A percentile compares a stretch with the other conserved stretches of the same genome.
Conservation (phyloP, 805 yeast genomes). For the Lipomyces yamanashiensis region DNA sequence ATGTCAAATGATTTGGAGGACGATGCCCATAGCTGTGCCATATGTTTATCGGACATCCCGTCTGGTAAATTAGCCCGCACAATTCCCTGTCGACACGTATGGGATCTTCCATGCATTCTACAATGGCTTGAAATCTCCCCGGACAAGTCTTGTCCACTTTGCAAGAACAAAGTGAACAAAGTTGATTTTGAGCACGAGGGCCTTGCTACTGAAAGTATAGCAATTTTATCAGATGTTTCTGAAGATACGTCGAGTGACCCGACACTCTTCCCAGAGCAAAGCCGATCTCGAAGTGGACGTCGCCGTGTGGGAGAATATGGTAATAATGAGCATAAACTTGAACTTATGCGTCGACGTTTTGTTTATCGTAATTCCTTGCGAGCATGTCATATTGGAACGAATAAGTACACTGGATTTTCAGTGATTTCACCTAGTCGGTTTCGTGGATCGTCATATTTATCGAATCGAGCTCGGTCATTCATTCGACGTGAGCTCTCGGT, state of each 20-base stretch:
- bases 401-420: conserved; percentile 21
- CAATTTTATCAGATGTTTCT: conserved; percentile 1
- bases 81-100: conserved; percentile 28
- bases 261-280: neutral
- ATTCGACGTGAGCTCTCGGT: conserved; percentile 30
- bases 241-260: neutral
- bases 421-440: conserved; percentile 1
- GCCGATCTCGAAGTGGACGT: neutral
- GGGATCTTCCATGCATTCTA: conserved; percentile 25
- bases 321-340: neutral
- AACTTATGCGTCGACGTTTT: conserved; percentile 20
- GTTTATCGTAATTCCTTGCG: conserved; percentile 27
- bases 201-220: neutral
- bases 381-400: conserved; percentile 31
- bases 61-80: conserved; percentile 15
- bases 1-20: neutral
- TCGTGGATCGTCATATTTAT: conserved; percentile 8
- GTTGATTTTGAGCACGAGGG: conserved; percentile 11
- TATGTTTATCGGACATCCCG: conserved; percentile 19
- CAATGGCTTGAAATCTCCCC: conserved; percentile 30
- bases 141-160: conserved; percentile 27
- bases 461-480: conserved; percentile 19
- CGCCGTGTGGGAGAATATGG: neutral
- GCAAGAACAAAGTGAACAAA: conserved; percentile 19
- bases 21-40: conserved; percentile 23